A percentile compares a stretch with the other conserved stretches of the same genome.
Evolutionary conservation across 306 rosid species (phyloP).

Genomic region (Acacia confusa): DNA sequence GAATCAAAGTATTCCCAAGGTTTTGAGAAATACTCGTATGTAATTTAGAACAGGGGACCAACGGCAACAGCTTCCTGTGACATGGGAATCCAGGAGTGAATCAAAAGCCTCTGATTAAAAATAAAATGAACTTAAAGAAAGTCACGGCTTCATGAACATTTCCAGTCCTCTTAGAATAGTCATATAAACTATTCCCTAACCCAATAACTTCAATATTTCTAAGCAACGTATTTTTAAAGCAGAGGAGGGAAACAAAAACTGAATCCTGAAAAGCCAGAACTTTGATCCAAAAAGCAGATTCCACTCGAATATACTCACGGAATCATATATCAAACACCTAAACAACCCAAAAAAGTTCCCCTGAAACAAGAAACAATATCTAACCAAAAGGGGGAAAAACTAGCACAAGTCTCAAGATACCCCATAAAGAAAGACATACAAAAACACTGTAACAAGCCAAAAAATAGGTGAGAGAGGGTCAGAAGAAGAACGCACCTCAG

Average conservation of each 20-base stretch:
- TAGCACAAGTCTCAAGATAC: not conserved
- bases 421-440: not conserved
- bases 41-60: not conserved
- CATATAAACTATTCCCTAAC: not conserved
- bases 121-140: not conserved
- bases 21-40: not conserved
- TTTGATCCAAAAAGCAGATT: not conserved
- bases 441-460: not conserved
- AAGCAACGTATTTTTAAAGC: not conserved
- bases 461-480: not conserved
- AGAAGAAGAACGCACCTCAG: slow-evolving; percentile 11
- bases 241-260: slow-evolving; percentile 4
- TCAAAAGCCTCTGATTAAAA: not conserved
- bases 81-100: slow-evolving; percentile 11
- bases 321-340: not conserved
- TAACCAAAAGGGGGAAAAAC: not conserved
- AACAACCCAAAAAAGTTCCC: not conserved
- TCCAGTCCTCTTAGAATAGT: not conserved
- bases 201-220: not conserved
- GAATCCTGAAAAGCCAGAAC: not conserved
- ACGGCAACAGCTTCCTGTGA: not conserved
- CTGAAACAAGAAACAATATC: not conserved
- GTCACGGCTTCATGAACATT: not conserved
- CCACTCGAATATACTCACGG: not conserved
- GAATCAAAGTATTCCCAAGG: not conserved